Percentiles rank a stretch among this genome's conserved stretches.
These are phyloP conservation scores for Suhomyces xylopsoci DNA, from an alignment of 805 yeast genomes.

Conservation along the genomic window DNA sequence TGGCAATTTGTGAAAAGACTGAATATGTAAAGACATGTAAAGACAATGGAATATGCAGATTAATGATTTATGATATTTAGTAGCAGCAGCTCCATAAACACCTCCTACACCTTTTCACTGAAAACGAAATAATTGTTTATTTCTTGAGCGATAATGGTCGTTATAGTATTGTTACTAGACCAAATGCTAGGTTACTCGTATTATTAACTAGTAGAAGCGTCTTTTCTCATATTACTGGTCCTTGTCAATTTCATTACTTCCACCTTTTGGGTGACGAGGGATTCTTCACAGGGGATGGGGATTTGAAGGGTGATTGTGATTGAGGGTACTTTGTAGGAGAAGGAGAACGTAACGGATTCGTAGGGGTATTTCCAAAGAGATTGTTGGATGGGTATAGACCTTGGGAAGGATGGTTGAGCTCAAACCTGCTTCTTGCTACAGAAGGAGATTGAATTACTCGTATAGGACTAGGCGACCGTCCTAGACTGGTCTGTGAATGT, in stretches of 20 bases:
- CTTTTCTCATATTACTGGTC: neutral
- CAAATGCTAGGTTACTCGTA: too few species aligned
- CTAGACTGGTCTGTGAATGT: conserved; percentile 1
- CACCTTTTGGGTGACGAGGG: conserved; percentile 4
- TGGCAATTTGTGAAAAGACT: too few species aligned
- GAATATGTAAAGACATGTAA: too few species aligned
- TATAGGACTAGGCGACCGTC: conserved; percentile 2
- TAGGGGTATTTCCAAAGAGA: neutral
- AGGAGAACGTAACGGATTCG: conserved; percentile 5
- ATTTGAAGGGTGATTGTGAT: conserved; percentile 3
- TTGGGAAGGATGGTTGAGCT: neutral
- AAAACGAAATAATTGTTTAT: too few species aligned
- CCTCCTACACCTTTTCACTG: too few species aligned
- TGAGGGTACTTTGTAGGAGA: conserved; percentile 4
- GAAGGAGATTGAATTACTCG: neutral
- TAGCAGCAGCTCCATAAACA: too few species aligned
- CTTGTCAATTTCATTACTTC: neutral
- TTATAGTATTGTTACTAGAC: too few species aligned
- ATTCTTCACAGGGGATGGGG: conserved; percentile 7
- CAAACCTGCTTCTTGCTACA: neutral
- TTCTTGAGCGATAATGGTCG: too few species aligned
- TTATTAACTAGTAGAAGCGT: neutral
- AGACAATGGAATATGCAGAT: too few species aligned
- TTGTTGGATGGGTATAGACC: neutral
- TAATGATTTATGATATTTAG: too few species aligned